Evolutionary conservation across 495 filamentous ascomycete genomes (phyloP), one percentile per base, ranked within the genome.

Genomic region (Thermothielavioides terrestris): DNA sequence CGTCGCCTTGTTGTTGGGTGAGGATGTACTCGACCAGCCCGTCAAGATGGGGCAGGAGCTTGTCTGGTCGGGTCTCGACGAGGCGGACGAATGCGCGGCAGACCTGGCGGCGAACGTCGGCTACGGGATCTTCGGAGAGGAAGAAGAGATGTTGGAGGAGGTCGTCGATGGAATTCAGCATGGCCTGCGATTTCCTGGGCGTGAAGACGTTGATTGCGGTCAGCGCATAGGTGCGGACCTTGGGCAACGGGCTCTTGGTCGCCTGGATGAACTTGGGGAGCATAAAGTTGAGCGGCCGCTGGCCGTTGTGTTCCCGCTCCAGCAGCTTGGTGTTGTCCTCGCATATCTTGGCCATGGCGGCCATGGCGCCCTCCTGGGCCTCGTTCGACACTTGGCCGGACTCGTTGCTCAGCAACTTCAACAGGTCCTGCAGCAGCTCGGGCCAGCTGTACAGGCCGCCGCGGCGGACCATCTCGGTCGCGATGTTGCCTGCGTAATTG

Each of bases 11-110:
- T 65, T 98, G 92, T 64, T 97, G 91, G 22, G 81, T 69, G 51
- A 95, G 76, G 67, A 95, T 95, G 64, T 95, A 99, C 62, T 89
- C 85, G 25, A 97, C 90, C 46, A 99, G 74, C 1, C 87, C 92
- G 47, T 75, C 74, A 70, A 99, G 83, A 61, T 97, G 85, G 18
- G 92, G 92, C 25, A 85, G 73, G 46, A 99, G 81, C 70, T 89
- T 91, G 64, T 89, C 88, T 1, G 92, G 89, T 6, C 85, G 77
- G 46, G 91, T 84, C 52, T 99, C 92, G 22, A 95, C 88, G 6
- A 97, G 78, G 38, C 91, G 86, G 14, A 91, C 85, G 65, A 99
- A 95, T 2, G 89, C 83, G 52, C 91, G 83, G 67, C 92, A 99
- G 4, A 97, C 90, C 54, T 91, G 86, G 54, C 86, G 82, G 28